Percentiles rank a stretch among this genome's conserved stretches.
Conservation (phyloP, 768 basidiomycete species). For the Tubosaeta sp. region DNA sequence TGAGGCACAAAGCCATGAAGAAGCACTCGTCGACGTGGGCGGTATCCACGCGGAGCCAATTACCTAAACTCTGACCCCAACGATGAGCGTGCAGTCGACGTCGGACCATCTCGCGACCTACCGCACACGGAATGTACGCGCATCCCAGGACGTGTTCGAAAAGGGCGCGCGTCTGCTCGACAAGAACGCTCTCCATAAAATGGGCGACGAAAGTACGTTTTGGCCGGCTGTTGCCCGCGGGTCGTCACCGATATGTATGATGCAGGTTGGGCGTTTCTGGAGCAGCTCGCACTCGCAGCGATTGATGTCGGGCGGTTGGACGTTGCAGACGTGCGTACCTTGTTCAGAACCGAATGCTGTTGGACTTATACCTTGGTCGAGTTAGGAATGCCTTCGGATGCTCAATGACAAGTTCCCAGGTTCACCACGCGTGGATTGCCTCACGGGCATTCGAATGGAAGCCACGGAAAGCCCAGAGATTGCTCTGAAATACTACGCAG, state of each 20-base stretch:
- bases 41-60: too few relatives aligned
- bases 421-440: slow-evolving; percentile 75
- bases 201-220: slow-evolving; percentile 55
- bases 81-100: slow-evolving; percentile 46
- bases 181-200: slow-evolving; percentile 38
- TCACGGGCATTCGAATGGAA: slow-evolving; percentile 79
- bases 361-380: slow-evolving; percentile 1
- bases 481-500: slow-evolving; percentile 62
- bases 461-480: slow-evolving; percentile 51
- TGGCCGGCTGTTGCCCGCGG: neutral
- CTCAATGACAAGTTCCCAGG: slow-evolving; percentile 66
- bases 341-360: neutral
- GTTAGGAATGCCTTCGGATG: slow-evolving; percentile 41
- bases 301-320: slow-evolving; percentile 70
- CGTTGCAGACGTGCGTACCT: slow-evolving; percentile 65
- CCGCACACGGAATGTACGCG: slow-evolving; percentile 44
- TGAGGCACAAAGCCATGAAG: too few relatives aligned
- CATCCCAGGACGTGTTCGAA: slow-evolving; percentile 57
- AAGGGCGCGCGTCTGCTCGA: slow-evolving; percentile 50
- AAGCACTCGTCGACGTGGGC: too few relatives aligned
- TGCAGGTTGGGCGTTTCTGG: slow-evolving; percentile 76
- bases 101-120: slow-evolving; percentile 52
- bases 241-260: neutral
- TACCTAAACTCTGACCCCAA: slow-evolving; percentile 28
- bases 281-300: slow-evolving; percentile 75